These are phyloP conservation scores for Vitis riparia DNA, from an alignment of 164 flowering plant genomes.

Conservation along the genomic window DNA sequence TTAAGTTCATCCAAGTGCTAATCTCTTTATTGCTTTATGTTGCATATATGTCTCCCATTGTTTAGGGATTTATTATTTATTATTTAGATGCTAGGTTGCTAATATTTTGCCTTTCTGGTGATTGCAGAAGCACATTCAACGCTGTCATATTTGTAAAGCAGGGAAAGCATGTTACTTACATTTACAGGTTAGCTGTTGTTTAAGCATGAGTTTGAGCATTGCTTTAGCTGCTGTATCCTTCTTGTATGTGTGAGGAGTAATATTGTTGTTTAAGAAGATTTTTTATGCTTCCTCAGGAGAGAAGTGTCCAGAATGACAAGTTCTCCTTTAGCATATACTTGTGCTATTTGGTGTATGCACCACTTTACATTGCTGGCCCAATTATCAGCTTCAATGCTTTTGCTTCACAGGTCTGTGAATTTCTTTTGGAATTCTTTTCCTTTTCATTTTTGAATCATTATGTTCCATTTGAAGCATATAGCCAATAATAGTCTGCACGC, in stretches of 20 bases:
- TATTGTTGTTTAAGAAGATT: constrained; percentile 5
- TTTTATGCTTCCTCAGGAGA: constrained; percentile 58
- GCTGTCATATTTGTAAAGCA: constrained; percentile 63
- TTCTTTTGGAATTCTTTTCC: background rate
- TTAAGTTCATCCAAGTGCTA: background rate
- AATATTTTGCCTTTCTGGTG: constrained; percentile 16
- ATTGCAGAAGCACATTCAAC: constrained; percentile 69
- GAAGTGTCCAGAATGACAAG: constrained; percentile 41
- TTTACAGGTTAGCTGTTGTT: no score
- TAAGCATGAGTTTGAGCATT: no score
- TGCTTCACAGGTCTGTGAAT: constrained; percentile 83
- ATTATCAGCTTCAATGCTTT: constrained; percentile 90
- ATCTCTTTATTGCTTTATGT: background rate
- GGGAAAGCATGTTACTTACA: constrained; percentile 67
- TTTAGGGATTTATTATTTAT: background rate
- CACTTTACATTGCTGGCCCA: constrained; percentile 96
- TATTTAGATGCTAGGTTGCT: constrained; percentile 3
- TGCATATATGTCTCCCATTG: background rate
- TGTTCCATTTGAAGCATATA: background rate
- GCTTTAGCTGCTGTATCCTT: constrained; percentile 7
- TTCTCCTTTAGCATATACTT: constrained; percentile 66
- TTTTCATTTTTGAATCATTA: background rate
- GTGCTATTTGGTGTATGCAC: constrained; percentile 89
- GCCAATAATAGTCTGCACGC: background rate
- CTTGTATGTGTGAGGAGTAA: background rate